These are phyloP conservation scores for Raffaelea deltoideospora DNA, from an alignment of 2,329 filamentous ascomycete genomes.

Conservation along the genomic window DNA sequence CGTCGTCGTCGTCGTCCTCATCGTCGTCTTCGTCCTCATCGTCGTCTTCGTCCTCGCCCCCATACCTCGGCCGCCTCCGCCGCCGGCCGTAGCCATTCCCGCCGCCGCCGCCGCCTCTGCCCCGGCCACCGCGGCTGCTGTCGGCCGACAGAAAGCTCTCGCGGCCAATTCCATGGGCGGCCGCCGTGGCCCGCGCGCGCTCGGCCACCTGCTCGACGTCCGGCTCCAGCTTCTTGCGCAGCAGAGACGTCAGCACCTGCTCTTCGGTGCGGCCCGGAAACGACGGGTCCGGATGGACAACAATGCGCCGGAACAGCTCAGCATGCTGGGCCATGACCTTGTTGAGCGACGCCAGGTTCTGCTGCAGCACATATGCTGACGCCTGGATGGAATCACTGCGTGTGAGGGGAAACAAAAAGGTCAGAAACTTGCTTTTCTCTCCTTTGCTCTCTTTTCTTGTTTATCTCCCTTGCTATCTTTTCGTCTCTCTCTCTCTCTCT, in stretches of 20 bases:
- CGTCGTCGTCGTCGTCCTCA: conserved; percentile 14
- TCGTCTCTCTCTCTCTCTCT: background rate
- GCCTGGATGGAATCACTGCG: conserved; percentile 56
- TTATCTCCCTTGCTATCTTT: background rate
- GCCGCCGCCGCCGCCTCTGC: conserved; percentile 5
- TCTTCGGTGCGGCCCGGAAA: conserved; percentile 58
- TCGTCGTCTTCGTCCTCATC: conserved; percentile 10
- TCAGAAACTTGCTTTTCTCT: too few relatives aligned
- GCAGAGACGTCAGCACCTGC: conserved; percentile 48
- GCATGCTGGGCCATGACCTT: conserved; percentile 49
- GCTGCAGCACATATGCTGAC: conserved; percentile 55
- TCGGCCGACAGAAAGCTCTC: conserved; percentile 13
- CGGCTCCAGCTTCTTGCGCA: conserved; percentile 75
- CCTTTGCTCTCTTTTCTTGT: too few relatives aligned
- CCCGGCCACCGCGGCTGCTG: conserved; percentile 1
- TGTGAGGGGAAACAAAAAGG: background rate
- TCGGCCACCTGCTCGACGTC: conserved; percentile 60
- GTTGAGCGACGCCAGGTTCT: conserved; percentile 52
- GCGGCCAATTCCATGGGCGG: conserved; percentile 15
- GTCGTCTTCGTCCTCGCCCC: conserved; percentile 23
- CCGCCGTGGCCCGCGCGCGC: conserved; percentile 37
- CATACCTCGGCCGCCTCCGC: background rate
- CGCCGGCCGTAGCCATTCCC: conserved; percentile 15
- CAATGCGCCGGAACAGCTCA: conserved; percentile 52
- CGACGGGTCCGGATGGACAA: conserved; percentile 61